Evolutionary conservation across 1,284 basidiomycete genomes (phyloP).

Genomic region (Ganoderma sinense): DNA sequence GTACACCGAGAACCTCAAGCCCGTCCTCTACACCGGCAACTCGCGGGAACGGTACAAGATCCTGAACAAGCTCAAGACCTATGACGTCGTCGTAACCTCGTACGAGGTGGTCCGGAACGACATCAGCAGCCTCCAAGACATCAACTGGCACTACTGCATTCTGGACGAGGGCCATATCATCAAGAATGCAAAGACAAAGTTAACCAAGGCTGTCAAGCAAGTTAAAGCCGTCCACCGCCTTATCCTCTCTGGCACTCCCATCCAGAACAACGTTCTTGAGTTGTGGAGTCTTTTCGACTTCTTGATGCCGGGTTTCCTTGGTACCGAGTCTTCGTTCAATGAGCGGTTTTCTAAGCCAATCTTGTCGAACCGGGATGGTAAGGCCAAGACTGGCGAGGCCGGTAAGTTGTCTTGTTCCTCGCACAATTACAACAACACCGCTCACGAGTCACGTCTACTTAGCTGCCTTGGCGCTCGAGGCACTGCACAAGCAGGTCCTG

Average conservation of each 20-base stretch:
- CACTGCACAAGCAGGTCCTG: slow-evolving; percentile 98
- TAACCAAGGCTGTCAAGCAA: slow-evolving; percentile 95
- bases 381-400: slow-evolving; percentile 93
- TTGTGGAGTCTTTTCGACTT: slow-evolving; percentile 99
- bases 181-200: slow-evolving; percentile 98
- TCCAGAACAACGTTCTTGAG: slow-evolving; percentile 99
- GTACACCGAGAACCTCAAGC: slow-evolving; percentile 87
- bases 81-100: slow-evolving; percentile 95
- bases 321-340: slow-evolving; percentile 94
- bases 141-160: slow-evolving; percentile 96
- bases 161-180: slow-evolving; percentile 99
- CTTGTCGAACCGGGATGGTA: slow-evolving; percentile 93
- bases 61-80: slow-evolving; percentile 68
- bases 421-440: not conserved
- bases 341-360: slow-evolving; percentile 98
- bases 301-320: slow-evolving; percentile 98
- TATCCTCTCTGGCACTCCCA: slow-evolving; percentile 96
- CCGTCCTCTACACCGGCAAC: slow-evolving; percentile 91
- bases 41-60: slow-evolving; percentile 85
- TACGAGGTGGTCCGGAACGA: slow-evolving; percentile 99
- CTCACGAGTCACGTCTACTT: slow-evolving; percentile 7
- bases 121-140: slow-evolving; percentile 76
- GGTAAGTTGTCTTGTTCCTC: slow-evolving; percentile 56
- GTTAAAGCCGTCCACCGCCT: slow-evolving; percentile 92
- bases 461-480: slow-evolving; percentile 94